A percentile compares a stretch with the other conserved stretches of the same genome.
Conservation (phyloP, 1,139 yeast genomes). For the Yamadazyma siamensis region DNA sequence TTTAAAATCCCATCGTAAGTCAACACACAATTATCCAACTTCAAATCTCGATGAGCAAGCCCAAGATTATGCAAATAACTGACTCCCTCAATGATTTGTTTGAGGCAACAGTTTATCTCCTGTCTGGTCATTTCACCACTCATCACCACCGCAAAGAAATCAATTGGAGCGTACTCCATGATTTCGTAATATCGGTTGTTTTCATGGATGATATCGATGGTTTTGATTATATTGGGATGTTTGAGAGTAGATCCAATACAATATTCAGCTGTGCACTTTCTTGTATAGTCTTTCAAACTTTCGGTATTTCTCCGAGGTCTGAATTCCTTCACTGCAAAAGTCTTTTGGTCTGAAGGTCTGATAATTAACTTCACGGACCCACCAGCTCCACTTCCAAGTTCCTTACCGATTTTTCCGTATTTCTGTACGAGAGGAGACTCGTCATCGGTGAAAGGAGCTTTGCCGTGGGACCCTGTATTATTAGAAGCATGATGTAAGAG, state of each 20-base stretch:
- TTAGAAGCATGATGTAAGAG: conserved; percentile 39
- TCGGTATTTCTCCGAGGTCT: conserved; percentile 84
- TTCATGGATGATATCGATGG: conserved; percentile 88
- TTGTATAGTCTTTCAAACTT: conserved; percentile 82
- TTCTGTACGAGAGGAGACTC: conserved; percentile 73
- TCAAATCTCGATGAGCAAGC: conserved; percentile 91
- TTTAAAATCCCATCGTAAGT: conserved; percentile 83
- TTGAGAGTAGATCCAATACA: conserved; percentile 95
- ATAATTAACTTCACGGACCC: conserved; percentile 88
- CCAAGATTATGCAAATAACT: conserved; percentile 84
- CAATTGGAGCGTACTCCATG: conserved; percentile 97
- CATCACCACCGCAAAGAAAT: conserved; percentile 97
- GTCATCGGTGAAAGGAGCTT: conserved; percentile 46
- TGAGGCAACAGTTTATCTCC: conserved; percentile 87
- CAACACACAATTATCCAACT: conserved; percentile 91
- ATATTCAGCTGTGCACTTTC: conserved; percentile 95
- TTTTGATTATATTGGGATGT: conserved; percentile 91
- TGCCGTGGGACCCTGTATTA: conserved; percentile 17
- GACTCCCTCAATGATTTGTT: conserved; percentile 83
- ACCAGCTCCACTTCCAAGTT: conserved; percentile 96
- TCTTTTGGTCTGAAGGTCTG: conserved; percentile 74
- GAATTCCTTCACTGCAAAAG: conserved; percentile 96
- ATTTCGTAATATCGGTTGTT: conserved; percentile 86
- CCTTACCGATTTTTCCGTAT: conserved; percentile 86
- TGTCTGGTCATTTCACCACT: conserved; percentile 84